A percentile compares a stretch with the other conserved stretches of the same genome.
Conservation (phyloP, 495 filamentous ascomycete species). For the Staphylotrichum longicolle region DNA sequence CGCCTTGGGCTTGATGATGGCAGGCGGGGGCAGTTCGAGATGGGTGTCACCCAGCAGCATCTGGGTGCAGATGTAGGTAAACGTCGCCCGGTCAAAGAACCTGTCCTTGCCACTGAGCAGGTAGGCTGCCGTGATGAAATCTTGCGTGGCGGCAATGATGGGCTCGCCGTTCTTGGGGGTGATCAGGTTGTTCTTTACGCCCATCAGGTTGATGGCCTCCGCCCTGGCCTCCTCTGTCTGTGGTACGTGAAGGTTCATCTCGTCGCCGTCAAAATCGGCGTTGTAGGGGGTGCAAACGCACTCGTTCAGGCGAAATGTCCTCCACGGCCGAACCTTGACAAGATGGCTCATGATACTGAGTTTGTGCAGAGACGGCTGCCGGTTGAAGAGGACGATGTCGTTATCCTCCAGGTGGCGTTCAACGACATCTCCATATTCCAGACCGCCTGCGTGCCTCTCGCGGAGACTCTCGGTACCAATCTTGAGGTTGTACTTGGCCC, state of each 20-base stretch:
- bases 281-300: slow-evolving; percentile 99
- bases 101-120: slow-evolving; percentile 88
- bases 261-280: slow-evolving; percentile 98
- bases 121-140: slow-evolving; percentile 96
- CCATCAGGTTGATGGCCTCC: slow-evolving; percentile 95
- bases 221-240: slow-evolving; percentile 95
- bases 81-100: slow-evolving; percentile 83
- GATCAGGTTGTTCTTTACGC: slow-evolving; percentile 91
- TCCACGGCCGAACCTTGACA: slow-evolving; percentile 89
- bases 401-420: slow-evolving; percentile 94
- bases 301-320: slow-evolving; percentile 95
- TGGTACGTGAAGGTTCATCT: slow-evolving; percentile 99
- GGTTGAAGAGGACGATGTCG: slow-evolving; percentile 97
- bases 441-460: slow-evolving; percentile 61
- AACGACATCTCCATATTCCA: slow-evolving; percentile 82
- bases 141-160: slow-evolving; percentile 96
- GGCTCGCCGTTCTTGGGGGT: slow-evolving; percentile 98
- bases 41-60: slow-evolving; percentile 83
- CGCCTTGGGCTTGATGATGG: slow-evolving; percentile 78
- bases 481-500: slow-evolving; percentile 65
- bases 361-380: slow-evolving; percentile 96
- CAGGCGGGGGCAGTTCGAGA: slow-evolving; percentile 82
- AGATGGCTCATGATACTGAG: slow-evolving; percentile 94
- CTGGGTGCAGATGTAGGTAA: slow-evolving; percentile 84
- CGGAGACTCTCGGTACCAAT: slow-evolving; percentile 56